Evolutionary conservation across 495 filamentous ascomycete species (phyloP).

Genomic region (Paragyromitra xinjiangensis): DNA sequence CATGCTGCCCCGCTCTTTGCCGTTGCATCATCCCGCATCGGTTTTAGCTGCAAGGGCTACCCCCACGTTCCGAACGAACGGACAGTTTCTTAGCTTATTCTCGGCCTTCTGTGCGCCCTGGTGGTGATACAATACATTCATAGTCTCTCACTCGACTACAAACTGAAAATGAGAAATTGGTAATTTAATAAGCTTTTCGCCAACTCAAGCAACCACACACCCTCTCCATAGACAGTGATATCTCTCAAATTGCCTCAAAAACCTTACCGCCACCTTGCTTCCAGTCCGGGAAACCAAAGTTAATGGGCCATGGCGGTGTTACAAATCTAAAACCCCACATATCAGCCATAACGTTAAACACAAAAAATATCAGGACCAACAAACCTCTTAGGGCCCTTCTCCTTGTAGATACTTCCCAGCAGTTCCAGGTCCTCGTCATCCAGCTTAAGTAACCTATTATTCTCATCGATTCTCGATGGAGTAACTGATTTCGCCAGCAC

Average conservation of each 20-base stretch:
- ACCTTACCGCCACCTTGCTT: slow-evolving; percentile 43
- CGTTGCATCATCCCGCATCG: slow-evolving; percentile 26
- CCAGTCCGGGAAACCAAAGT: slow-evolving; percentile 53
- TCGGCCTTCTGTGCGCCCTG: neutral
- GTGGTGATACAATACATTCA: slow-evolving; percentile 20
- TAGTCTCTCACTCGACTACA: slow-evolving; percentile 28
- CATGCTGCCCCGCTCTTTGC: slow-evolving; percentile 40
- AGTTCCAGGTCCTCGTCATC: slow-evolving; percentile 57
- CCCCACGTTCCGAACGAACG: slow-evolving; percentile 25
- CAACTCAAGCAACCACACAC: neutral
- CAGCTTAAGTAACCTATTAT: slow-evolving; percentile 56
- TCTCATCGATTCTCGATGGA: slow-evolving; percentile 57
- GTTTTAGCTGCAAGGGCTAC: slow-evolving; percentile 16
- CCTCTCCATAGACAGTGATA: neutral
- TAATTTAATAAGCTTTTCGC: neutral
- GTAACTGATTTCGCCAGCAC: slow-evolving; percentile 60
- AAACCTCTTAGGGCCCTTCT: slow-evolving; percentile 50
- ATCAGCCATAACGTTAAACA: neutral
- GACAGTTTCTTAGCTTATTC: neutral
- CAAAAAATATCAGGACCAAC: neutral
- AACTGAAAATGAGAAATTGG: neutral
- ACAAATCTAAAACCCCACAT: slow-evolving; percentile 36
- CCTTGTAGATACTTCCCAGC: slow-evolving; percentile 49
- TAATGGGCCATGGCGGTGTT: slow-evolving; percentile 47
- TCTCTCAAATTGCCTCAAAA: slow-evolving; percentile 32